Evolutionary conservation across 2,329 filamentous ascomycete species (phyloP), one percentile per base, ranked within the genome.

Genomic region (Apiospora malaysiana): DNA sequence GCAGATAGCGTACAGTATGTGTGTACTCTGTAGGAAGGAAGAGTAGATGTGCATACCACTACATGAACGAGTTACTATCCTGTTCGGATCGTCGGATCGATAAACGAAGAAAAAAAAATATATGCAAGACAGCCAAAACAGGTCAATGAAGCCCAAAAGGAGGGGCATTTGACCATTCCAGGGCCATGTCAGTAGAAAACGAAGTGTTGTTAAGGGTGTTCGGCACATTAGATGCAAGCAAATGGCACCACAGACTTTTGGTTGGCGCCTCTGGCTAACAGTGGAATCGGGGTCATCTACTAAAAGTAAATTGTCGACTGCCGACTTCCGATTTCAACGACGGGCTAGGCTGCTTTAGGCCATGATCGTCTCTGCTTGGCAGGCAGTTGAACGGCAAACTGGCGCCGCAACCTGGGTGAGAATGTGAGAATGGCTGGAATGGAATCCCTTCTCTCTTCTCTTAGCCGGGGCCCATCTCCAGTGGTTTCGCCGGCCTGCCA

Each of bases 361-460:
- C 2, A 51, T 7, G 66, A 68, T 40, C 43, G 46, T 6, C 43
- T 23, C 14, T 14, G 23, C 43, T 68, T 49, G 67, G 46, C 47
- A 56, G 27, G 21, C n/a, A 25, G 14, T 56, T 40, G 67, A n/a
- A 49, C 67, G 67, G 67, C 67, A 68, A 68, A 23, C 46, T 42
- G 67, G 67, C 67, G 46, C 67, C 67, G 67, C 45, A 63, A 46
- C 14, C 27, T 42, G 40, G 21, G 21, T 7, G 65, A 66, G 40
- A 42, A 42, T 42, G 40, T 42, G 40, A 42, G 40, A 27, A 66
- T 21, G 65, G 63, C 23, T 14, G 21, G 63, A 43, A 18, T 45
- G 63, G 14, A 6, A 14, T 56, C 25, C 25, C 32, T n/a, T n/a
- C n/a, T n/a, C n/a, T n/a, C n/a, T n/a, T n/a, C n/a, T 27, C 49